Base-by-base conservation (phyloP, 2,329 filamentous ascomycete genomes). In the Neonectria faginata region DNA sequence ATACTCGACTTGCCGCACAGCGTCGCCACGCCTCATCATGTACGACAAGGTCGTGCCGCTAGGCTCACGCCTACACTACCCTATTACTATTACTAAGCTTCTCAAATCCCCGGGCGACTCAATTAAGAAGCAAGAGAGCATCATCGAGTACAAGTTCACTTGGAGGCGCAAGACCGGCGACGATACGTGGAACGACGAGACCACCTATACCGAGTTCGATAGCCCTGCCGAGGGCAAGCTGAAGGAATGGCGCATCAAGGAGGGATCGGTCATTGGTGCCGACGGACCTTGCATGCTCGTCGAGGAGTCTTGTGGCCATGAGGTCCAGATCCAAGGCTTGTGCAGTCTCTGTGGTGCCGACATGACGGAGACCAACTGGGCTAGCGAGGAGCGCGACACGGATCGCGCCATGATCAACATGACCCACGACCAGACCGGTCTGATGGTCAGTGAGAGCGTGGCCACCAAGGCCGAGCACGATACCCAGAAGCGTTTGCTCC, bases 311-410 rank as follows among this genome's bases (percentile, higher is more conserved):
- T 99, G 96, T 80, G 87, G 91, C 31, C 96, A 99, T 80, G 92
- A 95, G 73, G 86, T 97, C 44, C 95, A 98, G 79, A 97, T 93
- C 76, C 91, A 92, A 61, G 94, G 94, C 48, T 86, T 99, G 70
- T 99, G 96, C 81, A 93, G 90, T 64, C 88, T 94, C 67, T 99
- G 96, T 79, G 96, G 96, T 68, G 93, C 95, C 80, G 94, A 98
- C 80, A 97, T 99, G 94, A 97, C 93, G 59, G 90, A 93, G 85
- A 87, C 90, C 72, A 92, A 90, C 78, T 97, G 93, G 87, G 93
- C 93, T 60, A 93, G 90, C 64, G 91, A 94, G 67, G 84, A 89
- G 52, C 87, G 88, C 71, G 93, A 97, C 77, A 91, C 92, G 2
- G 89, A 92, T 67, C 93, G 95, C 71, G 96, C 96, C 56, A 93